Evolutionary conservation across 1,284 basidiomycete genomes (phyloP), one percentile per base, ranked within the genome.

Genomic region (Xanthoconium separans): DNA sequence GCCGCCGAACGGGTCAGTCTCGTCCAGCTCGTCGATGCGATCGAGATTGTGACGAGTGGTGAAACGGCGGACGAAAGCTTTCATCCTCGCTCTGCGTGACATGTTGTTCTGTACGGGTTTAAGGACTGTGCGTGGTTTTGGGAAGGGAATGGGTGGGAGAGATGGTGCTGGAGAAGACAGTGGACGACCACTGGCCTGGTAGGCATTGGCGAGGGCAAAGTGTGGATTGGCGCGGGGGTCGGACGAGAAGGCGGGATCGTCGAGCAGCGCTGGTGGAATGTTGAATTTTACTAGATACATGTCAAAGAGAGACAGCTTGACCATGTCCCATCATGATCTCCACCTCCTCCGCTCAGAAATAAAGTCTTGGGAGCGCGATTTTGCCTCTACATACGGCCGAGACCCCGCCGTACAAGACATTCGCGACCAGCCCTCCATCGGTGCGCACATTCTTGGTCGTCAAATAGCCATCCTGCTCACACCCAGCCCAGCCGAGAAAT

Each of bases 351-450:
- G 86, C 36, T 77, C 87, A 50, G 82, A 90, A 60, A 87, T 95
- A 61, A 95, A 95, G 70, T 59, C 77, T 34, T 95, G 92, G 89
- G 93, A 95, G 65, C 85, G 85, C 61, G 74, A 76, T 7, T 95
- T 95, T 72, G 83, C 78, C 57, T 71, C 77, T 0, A 64, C 68
- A 4, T 72, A 92, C 68, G 80, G 78, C 34, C 78, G 84, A 58
- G 78, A 83, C 37, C 88, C 93, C 1, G 82, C 84, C 11, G 76
- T 92, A 29, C 80, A 91, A 36, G 93, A 95, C 66, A 93, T 95
- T 61, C 91, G 82, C 66, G 72, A 75, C 30, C 77, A 83, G 51
- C 81, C 84, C 18, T 68, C 72, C 53, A 88, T 95, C 58, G 88
- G 93, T 94, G 60, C 60, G 84, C 75, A 51, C 22, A 10, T 44